These are phyloP conservation scores for Camellia granthamiana DNA, from an alignment of 148 eudicot genomes.

Conservation along the genomic window DNA sequence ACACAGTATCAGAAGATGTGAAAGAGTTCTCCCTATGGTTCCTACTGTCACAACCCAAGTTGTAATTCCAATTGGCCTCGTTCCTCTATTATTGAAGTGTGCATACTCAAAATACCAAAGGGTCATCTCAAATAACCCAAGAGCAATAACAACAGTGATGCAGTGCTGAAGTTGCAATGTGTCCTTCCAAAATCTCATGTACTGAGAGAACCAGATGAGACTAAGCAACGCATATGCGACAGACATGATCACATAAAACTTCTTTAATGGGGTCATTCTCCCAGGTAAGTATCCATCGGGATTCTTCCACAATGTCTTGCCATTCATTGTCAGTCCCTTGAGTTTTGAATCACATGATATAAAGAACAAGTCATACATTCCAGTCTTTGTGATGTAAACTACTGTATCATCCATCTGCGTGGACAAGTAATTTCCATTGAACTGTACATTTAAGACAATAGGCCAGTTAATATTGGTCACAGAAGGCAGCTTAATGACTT, in stretches of 20 bases:
- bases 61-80: slow-evolving; percentile 76
- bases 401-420: slow-evolving; percentile 57
- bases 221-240: slow-evolving; percentile 66
- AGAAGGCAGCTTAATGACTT: slow-evolving; percentile 73
- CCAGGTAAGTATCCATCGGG: slow-evolving; percentile 97
- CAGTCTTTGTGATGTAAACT: slow-evolving; percentile 66
- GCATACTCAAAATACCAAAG: slow-evolving; percentile 96
- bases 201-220: slow-evolving; percentile 76
- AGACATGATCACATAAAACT: slow-evolving; percentile 73
- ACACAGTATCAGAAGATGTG: slow-evolving; percentile 87
- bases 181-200: slow-evolving; percentile 75
- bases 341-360: slow-evolving; percentile 84
- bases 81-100: slow-evolving; percentile 74
- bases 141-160: slow-evolving; percentile 70
- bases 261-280: slow-evolving; percentile 90
- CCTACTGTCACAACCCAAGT: slow-evolving; percentile 90
- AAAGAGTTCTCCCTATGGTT: slow-evolving; percentile 73
- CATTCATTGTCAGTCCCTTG: slow-evolving; percentile 68
- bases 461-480: slow-evolving; percentile 77
- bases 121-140: slow-evolving; percentile 82
- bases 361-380: slow-evolving; percentile 95
- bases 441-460: slow-evolving; percentile 58
- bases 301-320: slow-evolving; percentile 89
- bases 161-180: slow-evolving; percentile 89
- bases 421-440: slow-evolving; percentile 53